Evolutionary conservation across 306 rosid species (phyloP), one percentile per base, ranked within the genome.

Genomic region (Dicorynia guianensis): DNA sequence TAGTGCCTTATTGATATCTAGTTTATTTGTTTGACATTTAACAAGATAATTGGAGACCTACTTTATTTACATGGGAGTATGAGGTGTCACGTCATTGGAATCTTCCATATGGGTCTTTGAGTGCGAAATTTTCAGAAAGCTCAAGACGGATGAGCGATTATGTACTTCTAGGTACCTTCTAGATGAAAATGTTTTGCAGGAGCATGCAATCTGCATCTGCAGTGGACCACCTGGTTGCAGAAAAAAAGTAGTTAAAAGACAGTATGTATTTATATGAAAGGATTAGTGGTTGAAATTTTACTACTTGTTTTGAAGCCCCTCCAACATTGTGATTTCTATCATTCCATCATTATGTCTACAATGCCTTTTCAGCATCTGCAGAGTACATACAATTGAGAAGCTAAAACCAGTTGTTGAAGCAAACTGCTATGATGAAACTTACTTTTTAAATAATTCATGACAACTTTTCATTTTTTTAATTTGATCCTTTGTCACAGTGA

Each of bases 111-210:
- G 52, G 47, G 18, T 34, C 5, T 43, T 18, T 38, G 65, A 20
- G 77, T 46, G 73, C 4, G 6, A 46, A 63, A 63, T 35, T 53
- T 60, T 57, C 33, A 36, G 69, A 73, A 49, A 50, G 62, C 4
- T 63, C 7, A 7, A 63, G 60, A 70, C 3, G 13, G 71, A 64
- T 47, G 42, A 63, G 39, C 63, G 74, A 59, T 11, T 46, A 54
- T 63, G 2, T 64, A 5, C 19, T 72, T 66, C 58, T 72, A 72
- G 84, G 60, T 34, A 67, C 67, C 15, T 67, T 67, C 40, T 66
- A 52, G 8, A 35, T 11, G 40, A 61, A 53, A 68, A 62, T 52
- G 40, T 80, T 69, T 80, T 60, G 77, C 82, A 60, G 84, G 80
- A 10, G 60, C 62, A 65, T 40, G 62, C 67, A 42, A 17, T 15